Base-by-base conservation (phyloP, 192 early-diverging fungal species). In the Backusella luteola region DNA sequence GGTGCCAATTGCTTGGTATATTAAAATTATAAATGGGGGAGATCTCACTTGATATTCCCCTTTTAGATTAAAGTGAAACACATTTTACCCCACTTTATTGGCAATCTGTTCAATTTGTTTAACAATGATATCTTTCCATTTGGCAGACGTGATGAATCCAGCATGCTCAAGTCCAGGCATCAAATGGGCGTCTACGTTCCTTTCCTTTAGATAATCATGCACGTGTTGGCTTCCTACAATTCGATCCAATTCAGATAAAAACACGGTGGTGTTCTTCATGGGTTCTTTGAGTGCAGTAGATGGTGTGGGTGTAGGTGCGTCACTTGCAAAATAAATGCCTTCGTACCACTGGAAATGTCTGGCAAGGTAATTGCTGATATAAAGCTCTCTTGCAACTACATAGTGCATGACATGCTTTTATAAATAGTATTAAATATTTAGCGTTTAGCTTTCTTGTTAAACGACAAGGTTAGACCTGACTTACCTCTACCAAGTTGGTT, bases 311-410 rank as follows among this genome's bases (percentile, higher is more conserved):
- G 23, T 46, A 39, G 53, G 34, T n/a, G 44, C 21, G 6, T 29
- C 36, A 19, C 44, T 44, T 67, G 73, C 79, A 63, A 85, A 88
- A 35, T 82, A 79, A 15, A 81, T 72, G 14, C 73, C 68, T 69
- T 88, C 81, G 46, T 76, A 79, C 87, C 87, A 88, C 53, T 85
- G 83, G 68, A 88, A 88, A 56, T 85, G 82, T 3, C 87, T 79
- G 34, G 84, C 81, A 46, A 93, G 85, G 56, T 85, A 88, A 73
- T 88, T 76, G 0, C 90, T 86, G n/a, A 90, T 93, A 49, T 89
- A 84, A 11, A 90, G 74, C 73, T 93, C 92, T 17, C 89, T 66
- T 42, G 87, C 82, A 17, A 85, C 91, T 73, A 87, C 87, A 63
- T 86, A 88, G 32, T 84, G 74, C 69, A 92, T 88, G 14, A 91